A percentile compares a stretch with the other conserved stretches of the same genome.
These are phyloP conservation scores for Macrophomina tecta DNA, from an alignment of 2,329 filamentous ascomycete genomes.

Conservation along the genomic window DNA sequence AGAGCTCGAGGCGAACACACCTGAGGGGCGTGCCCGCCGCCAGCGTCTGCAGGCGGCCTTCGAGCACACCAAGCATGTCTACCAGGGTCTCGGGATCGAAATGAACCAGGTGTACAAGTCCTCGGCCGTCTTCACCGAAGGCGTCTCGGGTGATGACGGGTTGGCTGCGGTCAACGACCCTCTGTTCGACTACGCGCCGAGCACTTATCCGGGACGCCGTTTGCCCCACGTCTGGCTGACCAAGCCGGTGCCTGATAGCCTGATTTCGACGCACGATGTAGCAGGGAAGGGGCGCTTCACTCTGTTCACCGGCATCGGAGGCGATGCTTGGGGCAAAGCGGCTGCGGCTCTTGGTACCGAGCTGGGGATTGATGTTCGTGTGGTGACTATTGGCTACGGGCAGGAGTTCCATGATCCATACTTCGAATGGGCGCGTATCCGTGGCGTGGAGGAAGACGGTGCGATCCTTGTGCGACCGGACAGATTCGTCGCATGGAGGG, in stretches of 20 bases:
- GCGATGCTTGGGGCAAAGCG: slow-evolving; percentile 60
- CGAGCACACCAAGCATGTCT: slow-evolving; percentile 54
- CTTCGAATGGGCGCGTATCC: slow-evolving; percentile 61
- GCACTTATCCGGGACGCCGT: slow-evolving; percentile 64
- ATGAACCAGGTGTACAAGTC: slow-evolving; percentile 64
- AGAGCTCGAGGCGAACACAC: slow-evolving; percentile 50
- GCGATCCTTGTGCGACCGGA: slow-evolving; percentile 65
- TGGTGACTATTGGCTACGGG: slow-evolving; percentile 61
- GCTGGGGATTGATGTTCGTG: slow-evolving; percentile 56
- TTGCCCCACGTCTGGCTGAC: slow-evolving; percentile 70
- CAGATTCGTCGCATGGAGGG: slow-evolving; percentile 62
- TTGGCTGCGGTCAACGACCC: slow-evolving; percentile 48
- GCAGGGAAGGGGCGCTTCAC: slow-evolving; percentile 57
- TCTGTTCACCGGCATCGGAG: slow-evolving; percentile 58
- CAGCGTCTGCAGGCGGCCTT: slow-evolving; percentile 51
- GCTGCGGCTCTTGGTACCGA: slow-evolving; percentile 47
- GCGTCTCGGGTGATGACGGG: slow-evolving; percentile 33
- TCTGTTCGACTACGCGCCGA: slow-evolving; percentile 39
- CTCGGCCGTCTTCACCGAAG: slow-evolving; percentile 52
- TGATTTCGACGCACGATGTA: slow-evolving; percentile 64
- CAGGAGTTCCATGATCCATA: slow-evolving; percentile 69
- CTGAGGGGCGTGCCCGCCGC: slow-evolving; percentile 49
- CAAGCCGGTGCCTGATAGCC: slow-evolving; percentile 50
- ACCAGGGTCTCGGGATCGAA: slow-evolving; percentile 63
- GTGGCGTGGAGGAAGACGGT: slow-evolving; percentile 65